These are phyloP conservation scores for Artomyces pyxidatus DNA, from an alignment of 768 basidiomycete species.

Conservation along the genomic window DNA sequence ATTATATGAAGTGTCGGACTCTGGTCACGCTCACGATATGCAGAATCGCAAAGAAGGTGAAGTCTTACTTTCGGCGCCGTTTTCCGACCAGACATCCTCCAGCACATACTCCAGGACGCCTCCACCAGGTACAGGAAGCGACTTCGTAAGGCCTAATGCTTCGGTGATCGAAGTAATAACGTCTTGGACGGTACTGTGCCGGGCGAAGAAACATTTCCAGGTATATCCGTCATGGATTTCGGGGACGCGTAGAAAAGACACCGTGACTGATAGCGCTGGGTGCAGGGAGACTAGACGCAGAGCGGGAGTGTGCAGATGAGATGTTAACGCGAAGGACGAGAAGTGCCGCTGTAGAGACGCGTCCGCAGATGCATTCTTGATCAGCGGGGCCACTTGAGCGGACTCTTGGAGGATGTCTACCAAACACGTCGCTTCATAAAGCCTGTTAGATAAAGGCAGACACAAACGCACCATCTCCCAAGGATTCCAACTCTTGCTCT, in stretches of 20 bases:
- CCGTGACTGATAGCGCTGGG: conserved; percentile 41
- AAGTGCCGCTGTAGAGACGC: conserved; percentile 42
- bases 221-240: conserved; percentile 69
- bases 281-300: conserved; percentile 70
- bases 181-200: conserved; percentile 45
- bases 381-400: conserved; percentile 42
- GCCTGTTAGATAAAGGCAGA: not conserved
- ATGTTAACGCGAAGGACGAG: conserved; percentile 62
- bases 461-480: conserved; percentile 49
- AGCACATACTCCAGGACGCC: conserved; percentile 65
- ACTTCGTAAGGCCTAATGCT: conserved; percentile 64
- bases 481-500: conserved; percentile 55
- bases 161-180: conserved; percentile 43
- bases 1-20: too few relatives aligned
- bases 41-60: not conserved
- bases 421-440: conserved; percentile 9
- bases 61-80: conserved; percentile 45
- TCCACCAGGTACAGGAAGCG: conserved; percentile 57
- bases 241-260: conserved; percentile 61
- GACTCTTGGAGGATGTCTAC: conserved; percentile 43
- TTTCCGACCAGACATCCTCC: conserved; percentile 57
- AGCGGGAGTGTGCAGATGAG: conserved; percentile 55
- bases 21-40: not conserved
- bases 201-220: conserved; percentile 60
- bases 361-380: conserved; percentile 32